These are phyloP conservation scores for Nigrograna mackinnonii DNA, from an alignment of 2,329 filamentous ascomycete species.

Conservation along the genomic window DNA sequence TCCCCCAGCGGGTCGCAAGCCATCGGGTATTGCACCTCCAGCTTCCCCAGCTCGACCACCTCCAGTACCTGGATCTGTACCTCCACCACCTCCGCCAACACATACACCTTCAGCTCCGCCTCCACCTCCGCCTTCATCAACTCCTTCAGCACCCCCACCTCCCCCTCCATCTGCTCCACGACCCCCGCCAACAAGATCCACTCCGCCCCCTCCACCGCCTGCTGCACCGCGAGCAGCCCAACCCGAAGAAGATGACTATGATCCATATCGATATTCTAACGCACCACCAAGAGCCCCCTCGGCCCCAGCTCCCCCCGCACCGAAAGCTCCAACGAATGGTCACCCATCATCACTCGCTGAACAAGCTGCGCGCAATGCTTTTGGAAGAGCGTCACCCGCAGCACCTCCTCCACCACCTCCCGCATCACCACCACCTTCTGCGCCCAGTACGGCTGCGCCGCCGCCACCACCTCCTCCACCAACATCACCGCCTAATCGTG, in stretches of 20 bases:
- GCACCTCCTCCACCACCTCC: slow-evolving; percentile 45
- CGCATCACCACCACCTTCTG: slow-evolving; percentile 48
- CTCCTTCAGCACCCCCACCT: slow-evolving; percentile 32
- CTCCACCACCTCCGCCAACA: slow-evolving; percentile 41
- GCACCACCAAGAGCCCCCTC: slow-evolving; percentile 33
- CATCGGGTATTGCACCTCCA: slow-evolving; percentile 52
- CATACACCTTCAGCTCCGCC: slow-evolving; percentile 47
- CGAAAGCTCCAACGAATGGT: slow-evolving; percentile 53
- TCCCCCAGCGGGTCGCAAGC: slow-evolving; percentile 60
- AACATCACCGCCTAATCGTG: slow-evolving; percentile 27
- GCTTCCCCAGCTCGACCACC: slow-evolving; percentile 48
- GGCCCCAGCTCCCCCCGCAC: slow-evolving; percentile 57
- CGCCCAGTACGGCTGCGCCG: slow-evolving; percentile 44
- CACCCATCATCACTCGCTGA: slow-evolving; percentile 56
- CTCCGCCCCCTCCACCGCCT: slow-evolving; percentile 53
- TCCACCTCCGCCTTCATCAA: slow-evolving; percentile 44
- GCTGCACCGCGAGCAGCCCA: slow-evolving; percentile 45
- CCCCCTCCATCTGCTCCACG: slow-evolving; percentile 37
- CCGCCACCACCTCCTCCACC: slow-evolving; percentile 38
- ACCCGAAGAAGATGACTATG: slow-evolving; percentile 28
- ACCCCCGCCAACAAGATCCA: slow-evolving; percentile 21
- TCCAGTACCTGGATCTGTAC: slow-evolving; percentile 36
- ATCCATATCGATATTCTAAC: slow-evolving; percentile 58
- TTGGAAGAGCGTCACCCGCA: slow-evolving; percentile 49
- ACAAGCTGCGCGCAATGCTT: slow-evolving; percentile 62